Evolutionary conservation across 2,329 filamentous ascomycete genomes (phyloP).

Genomic region (Xenoacremonium recifei): DNA sequence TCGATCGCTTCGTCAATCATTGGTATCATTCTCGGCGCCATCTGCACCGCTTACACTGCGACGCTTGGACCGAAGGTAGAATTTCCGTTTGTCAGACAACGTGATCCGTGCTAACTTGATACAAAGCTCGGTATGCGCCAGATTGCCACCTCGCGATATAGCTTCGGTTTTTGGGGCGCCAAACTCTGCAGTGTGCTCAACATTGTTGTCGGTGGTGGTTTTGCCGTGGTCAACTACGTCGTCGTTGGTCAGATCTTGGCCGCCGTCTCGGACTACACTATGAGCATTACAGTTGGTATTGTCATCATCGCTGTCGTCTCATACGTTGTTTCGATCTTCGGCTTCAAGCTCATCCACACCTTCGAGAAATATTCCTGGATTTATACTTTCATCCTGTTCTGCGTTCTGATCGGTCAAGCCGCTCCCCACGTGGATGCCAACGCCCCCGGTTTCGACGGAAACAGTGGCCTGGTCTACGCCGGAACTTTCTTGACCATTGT

Average conservation of each 20-base stretch:
- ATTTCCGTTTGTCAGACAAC: too few relatives aligned
- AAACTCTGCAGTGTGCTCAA: slow-evolving; percentile 19
- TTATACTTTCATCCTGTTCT: slow-evolving; percentile 16
- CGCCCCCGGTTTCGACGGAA: slow-evolving; percentile 1
- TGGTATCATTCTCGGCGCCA: too few relatives aligned
- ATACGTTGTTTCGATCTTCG: slow-evolving; percentile 20
- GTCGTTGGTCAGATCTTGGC: slow-evolving; percentile 19
- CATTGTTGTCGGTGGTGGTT: slow-evolving; percentile 19
- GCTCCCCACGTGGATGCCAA: slow-evolving; percentile 10
- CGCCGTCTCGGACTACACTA: slow-evolving; percentile 17
- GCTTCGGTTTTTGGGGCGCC: slow-evolving; percentile 20
- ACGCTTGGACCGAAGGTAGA: slow-evolving; percentile 7
- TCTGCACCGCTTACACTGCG: slow-evolving; percentile 4
- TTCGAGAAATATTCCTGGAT: slow-evolving; percentile 21
- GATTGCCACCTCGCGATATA: slow-evolving; percentile 14
- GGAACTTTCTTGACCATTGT: slow-evolving; percentile 15
- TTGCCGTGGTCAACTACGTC: slow-evolving; percentile 17
- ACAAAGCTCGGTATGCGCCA: slow-evolving; percentile 11
- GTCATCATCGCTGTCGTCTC: slow-evolving; percentile 17
- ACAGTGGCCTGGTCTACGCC: slow-evolving; percentile 5
- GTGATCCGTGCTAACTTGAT: not conserved
- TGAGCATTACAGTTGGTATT: slow-evolving; percentile 19
- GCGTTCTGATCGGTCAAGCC: slow-evolving; percentile 17
- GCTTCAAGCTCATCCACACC: slow-evolving; percentile 19
- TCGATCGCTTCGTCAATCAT: too few relatives aligned